Conservation (phyloP, 2,329 filamentous ascomycete species). For the Lasiodiplodia gonubiensis region DNA sequence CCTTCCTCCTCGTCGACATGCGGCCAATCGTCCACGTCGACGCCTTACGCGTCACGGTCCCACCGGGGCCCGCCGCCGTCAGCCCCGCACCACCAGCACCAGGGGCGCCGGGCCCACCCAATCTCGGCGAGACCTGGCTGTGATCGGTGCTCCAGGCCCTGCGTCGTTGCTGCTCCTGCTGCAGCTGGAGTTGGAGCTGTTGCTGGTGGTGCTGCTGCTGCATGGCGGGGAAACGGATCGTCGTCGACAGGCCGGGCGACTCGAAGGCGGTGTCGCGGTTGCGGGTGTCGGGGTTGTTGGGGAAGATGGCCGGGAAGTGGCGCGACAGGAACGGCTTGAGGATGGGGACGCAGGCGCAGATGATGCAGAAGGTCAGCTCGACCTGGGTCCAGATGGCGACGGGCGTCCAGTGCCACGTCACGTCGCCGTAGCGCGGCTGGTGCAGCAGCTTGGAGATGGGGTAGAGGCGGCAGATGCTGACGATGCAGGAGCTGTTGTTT, state of each 20-base stretch:
- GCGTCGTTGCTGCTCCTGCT: neutral
- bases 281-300: neutral
- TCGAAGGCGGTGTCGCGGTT: neutral
- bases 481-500: constrained; percentile 6
- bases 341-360: constrained; percentile 22
- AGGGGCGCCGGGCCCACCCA: no score
- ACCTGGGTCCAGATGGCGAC: constrained; percentile 16
- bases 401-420: constrained; percentile 11
- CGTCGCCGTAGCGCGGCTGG: constrained; percentile 12
- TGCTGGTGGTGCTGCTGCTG: neutral
- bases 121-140: no score
- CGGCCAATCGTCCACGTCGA: constrained; percentile 1
- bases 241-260: neutral
- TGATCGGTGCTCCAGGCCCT: neutral
- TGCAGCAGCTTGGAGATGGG: constrained; percentile 1
- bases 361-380: constrained; percentile 17
- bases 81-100: neutral
- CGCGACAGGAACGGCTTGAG: constrained; percentile 17
- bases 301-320: neutral
- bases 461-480: constrained; percentile 12
- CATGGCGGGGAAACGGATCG: neutral
- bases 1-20: neutral
- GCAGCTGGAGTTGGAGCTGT: neutral
- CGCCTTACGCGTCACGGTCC: neutral
- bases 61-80: neutral